A percentile compares a stretch with the other conserved stretches of the same genome.
phyloP scores from a whole-genome alignment of 257 asterid genomes.

The Paulownia fortunei region DNA sequence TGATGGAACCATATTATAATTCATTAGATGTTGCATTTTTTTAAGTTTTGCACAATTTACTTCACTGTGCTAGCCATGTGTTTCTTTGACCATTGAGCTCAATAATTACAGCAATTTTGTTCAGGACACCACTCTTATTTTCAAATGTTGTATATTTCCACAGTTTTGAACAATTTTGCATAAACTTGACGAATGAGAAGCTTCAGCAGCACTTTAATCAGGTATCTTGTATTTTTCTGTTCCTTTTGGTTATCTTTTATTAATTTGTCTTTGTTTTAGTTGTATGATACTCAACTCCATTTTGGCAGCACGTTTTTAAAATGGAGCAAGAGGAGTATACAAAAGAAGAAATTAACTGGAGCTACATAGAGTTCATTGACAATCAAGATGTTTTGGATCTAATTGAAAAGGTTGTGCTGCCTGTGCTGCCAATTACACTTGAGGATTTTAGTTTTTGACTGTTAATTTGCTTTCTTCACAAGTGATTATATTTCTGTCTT shows the following conservation, averaged over 20 bases:
- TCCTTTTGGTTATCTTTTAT: background rate
- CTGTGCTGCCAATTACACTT: constrained; percentile 30
- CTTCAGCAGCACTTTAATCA: constrained; percentile 92
- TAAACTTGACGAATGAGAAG: constrained; percentile 85
- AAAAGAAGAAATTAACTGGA: constrained; percentile 84
- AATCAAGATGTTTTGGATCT: constrained; percentile 82
- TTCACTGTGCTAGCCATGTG: background rate
- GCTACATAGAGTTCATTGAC: constrained; percentile 85
- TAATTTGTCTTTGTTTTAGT: constrained; percentile 18
- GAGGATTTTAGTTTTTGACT: background rate
- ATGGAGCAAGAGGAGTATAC: constrained; percentile 96
- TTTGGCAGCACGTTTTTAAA: constrained; percentile 78
- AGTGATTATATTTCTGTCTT: background rate
- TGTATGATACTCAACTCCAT: constrained; percentile 14
- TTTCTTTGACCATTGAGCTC: constrained; percentile 10
- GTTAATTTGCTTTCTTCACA: background rate
- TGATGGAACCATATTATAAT: background rate
- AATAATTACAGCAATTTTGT: constrained; percentile 7
- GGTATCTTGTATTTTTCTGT: constrained; percentile 46
- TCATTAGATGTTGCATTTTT: background rate
- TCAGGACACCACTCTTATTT: constrained; percentile 7
- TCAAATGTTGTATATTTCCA: constrained; percentile 17
- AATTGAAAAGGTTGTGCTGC: constrained; percentile 68
- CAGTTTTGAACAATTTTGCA: constrained; percentile 82
- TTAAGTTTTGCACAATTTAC: background rate